A percentile compares a stretch with the other conserved stretches of the same genome.
phyloP scores from a whole-genome alignment of 2,329 filamentous ascomycete species.

The Verticillium dahliae region DNA sequence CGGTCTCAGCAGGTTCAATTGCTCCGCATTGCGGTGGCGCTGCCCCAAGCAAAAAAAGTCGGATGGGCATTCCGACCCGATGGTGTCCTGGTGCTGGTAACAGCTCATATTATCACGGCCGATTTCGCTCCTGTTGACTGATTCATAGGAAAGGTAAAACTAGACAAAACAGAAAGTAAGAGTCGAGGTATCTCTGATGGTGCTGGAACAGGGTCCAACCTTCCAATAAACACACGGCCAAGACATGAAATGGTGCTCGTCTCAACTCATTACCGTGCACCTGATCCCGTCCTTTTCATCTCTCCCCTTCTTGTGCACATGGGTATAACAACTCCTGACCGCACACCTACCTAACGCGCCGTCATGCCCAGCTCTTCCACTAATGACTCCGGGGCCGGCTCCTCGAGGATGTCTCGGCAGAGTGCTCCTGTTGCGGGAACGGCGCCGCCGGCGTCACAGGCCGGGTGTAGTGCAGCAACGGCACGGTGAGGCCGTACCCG shows the following conservation, averaged over 20 bases:
- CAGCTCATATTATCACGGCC: background rate
- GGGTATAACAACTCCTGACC: background rate
- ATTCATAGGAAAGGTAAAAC: background rate
- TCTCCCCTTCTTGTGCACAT: background rate
- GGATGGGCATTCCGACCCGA: background rate
- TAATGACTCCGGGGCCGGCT: background rate
- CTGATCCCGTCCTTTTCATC: background rate
- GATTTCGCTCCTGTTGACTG: background rate
- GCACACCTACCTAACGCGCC: background rate
- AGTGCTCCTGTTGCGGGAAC: constrained; percentile 4
- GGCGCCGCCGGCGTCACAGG: constrained; percentile 14
- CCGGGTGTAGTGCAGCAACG: constrained; percentile 46
- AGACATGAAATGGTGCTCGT: background rate
- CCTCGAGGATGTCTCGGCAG: background rate
- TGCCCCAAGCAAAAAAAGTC: background rate
- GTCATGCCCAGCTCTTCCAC: background rate
- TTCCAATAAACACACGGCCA: background rate
- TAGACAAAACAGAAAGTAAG: background rate
- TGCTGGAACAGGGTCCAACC: background rate
- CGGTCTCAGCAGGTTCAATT: background rate
- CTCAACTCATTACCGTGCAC: background rate
- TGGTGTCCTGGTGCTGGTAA: background rate
- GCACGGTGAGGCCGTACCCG: constrained; percentile 82
- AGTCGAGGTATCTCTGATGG: background rate
- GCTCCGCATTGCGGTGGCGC: background rate